A percentile compares a stretch with the other conserved stretches of the same genome.
Evolutionary conservation across 768 basidiomycete genomes (phyloP).

Genomic region (Hericium coralloides): DNA sequence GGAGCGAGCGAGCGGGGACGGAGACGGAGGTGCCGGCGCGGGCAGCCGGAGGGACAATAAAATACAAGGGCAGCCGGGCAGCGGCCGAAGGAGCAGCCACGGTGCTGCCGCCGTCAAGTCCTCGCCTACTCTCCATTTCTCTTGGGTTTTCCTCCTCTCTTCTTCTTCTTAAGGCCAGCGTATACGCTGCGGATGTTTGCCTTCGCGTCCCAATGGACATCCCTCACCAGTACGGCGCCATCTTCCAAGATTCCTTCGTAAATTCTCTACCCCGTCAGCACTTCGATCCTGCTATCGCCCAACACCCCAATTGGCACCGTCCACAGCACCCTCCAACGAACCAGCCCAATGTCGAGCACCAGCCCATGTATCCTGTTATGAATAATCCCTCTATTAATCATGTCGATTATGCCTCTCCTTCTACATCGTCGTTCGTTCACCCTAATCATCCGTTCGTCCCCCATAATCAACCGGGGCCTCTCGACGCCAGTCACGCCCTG

Average conservation of each 20-base stretch:
- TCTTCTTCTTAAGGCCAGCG: not conserved
- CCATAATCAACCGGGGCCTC: slow-evolving; percentile 3
- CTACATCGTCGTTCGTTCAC: slow-evolving; percentile 8
- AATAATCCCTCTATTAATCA: slow-evolving; percentile 15
- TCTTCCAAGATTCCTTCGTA: slow-evolving; percentile 11
- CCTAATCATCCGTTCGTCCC: slow-evolving; percentile 6
- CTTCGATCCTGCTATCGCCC: slow-evolving; percentile 7
- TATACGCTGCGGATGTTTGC: slow-evolving; percentile 11
- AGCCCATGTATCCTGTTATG: slow-evolving; percentile 17
- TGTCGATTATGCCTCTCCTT: slow-evolving; percentile 14
- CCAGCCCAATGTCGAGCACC: slow-evolving; percentile 11
- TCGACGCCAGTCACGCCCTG: slow-evolving; percentile 7
- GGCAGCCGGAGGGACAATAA: not conserved
- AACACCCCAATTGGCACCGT: slow-evolving; percentile 16
- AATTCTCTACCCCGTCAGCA: slow-evolving; percentile 14
- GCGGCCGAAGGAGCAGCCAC: not conserved
- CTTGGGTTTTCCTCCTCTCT: not conserved
- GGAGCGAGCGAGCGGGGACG: not conserved
- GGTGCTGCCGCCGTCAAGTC: not conserved
- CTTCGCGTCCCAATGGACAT: slow-evolving; percentile 11
- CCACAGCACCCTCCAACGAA: slow-evolving; percentile 13
- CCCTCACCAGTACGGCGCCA: slow-evolving; percentile 10
- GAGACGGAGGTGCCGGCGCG: not conserved
- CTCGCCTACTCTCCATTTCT: slow-evolving; percentile 1
- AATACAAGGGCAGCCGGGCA: not conserved